Evolutionary conservation across 208 protist genomes (phyloP), one percentile per base, ranked within the genome.

Genomic region (Crithidia acanthocephali): DNA sequence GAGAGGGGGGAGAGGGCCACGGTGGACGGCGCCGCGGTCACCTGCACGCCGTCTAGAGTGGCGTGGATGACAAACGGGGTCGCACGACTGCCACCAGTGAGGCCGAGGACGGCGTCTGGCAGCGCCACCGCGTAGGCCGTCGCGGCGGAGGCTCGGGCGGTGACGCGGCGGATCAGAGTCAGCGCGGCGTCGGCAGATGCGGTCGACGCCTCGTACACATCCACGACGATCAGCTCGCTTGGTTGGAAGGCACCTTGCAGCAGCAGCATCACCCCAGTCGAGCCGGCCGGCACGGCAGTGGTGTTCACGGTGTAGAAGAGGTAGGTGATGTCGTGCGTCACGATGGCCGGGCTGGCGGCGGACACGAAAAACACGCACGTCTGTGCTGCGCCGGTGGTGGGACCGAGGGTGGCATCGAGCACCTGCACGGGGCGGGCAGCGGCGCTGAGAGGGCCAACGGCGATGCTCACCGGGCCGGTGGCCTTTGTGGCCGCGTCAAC

Each of bases 1-100:
- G 85, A 42, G 8, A 93, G 72, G 1, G 86, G 82, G 13, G 88
- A 93, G 28, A 93, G 76, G 13, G 83, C 80, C n/a, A 89, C 68
- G 27, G 10, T 37, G 27, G 63, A 61, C 5, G 88, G 85, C 18
- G 44, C 16, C 22, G 72, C 68, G 1, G 68, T 68, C 30, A 88
- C 67, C 8, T 56, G 64, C 53, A 55, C 44, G 23, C 83, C 85
- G 72, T 93, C 81, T 4, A 91, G 45, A 2, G 51, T 64, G 9
- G 72, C 85, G 35, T 67, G 27, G 10, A 89, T 73, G 10, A 52
- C 37, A 59, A 80, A 68, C 33, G 69, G 74, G 0, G 22, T 28
- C 9, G n/a, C 16, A 5, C 45, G 37, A n/a, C 0, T 22, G 44
- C 74, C 57, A 18, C 45, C 48, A 0, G 33, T n/a, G 18, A 79